Evolutionary conservation across 1,139 yeast species (phyloP), one percentile per base, ranked within the genome.

Genomic region (Hemisphaericaspora subhashii): DNA sequence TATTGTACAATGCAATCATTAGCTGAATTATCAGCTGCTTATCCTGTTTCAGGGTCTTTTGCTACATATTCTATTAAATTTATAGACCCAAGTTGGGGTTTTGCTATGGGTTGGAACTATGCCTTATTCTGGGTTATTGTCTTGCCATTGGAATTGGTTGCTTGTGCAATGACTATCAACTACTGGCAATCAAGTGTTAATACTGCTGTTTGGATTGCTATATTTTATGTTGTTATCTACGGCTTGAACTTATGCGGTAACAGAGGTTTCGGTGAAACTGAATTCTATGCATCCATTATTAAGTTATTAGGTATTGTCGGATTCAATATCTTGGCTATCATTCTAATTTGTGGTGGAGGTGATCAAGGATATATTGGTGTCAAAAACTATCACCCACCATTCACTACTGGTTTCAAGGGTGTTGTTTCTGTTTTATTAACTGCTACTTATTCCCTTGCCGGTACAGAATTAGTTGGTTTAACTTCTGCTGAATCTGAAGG

Each of bases 21-120:
- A 42, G 86, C 87, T 38, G 90, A 83, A 56, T 60, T 84, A 50
- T 80, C 83, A 25, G 79, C 83, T 27, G 69, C 79, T 12, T 80
- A 74, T 59, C 89, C 90, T 9, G 79, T 81, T 27, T 71, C 81
- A 21, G 89, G 89, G 51, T 82, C 86, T n/a, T 83, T 83, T 58
- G 77, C 80, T 45, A 79, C 81, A 30, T 81, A 78, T 55, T 75
- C 83, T 48, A 73, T 83, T 3, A 68, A 85, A 46, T 83, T 83
- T 48, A 69, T 83, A 25, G 83, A 81, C 52, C 81, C 84, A 2
- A 74, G 87, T 9, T 79, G 85, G 78, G 89, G 88, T 31, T 86
- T 86, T 58, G 82, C 86, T 28, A 76, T 79, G 67, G 87, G 84
- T 34, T 77, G 82, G 77, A 82, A 81, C 60, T 83, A 82, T 57